Evolutionary conservation across 2,329 filamentous ascomycete species (phyloP).

Genomic region (Monosporascus sp.): DNA sequence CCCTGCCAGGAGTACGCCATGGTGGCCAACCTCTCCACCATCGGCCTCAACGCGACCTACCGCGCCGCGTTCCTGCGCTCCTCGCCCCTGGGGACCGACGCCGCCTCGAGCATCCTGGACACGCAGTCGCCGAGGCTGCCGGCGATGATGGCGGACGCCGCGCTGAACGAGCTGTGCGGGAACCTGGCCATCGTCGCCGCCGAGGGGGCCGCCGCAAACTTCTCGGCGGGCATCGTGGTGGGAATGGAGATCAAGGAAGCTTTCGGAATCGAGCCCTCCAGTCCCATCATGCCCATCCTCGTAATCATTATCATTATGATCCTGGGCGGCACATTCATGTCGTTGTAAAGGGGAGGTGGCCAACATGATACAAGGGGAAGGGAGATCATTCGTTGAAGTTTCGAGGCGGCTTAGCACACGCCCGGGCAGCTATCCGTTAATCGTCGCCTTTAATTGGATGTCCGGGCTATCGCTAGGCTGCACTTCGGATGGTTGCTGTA

Average conservation of each 20-base stretch:
- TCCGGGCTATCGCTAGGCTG: too few relatives aligned
- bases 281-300: slow-evolving; percentile 15
- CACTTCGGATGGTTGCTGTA: not conserved
- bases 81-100: slow-evolving; percentile 34
- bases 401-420: not conserved
- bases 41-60: slow-evolving; percentile 38
- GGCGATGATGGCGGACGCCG: slow-evolving; percentile 31
- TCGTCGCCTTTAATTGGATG: too few relatives aligned
- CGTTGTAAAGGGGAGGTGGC: slow-evolving; percentile 7
- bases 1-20: slow-evolving; percentile 36
- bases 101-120: slow-evolving; percentile 35
- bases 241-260: slow-evolving; percentile 28
- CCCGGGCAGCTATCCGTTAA: too few relatives aligned
- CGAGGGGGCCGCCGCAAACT: slow-evolving; percentile 37
- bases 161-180: slow-evolving; percentile 38
- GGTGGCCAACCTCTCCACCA: slow-evolving; percentile 41
- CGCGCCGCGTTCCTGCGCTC: slow-evolving; percentile 40
- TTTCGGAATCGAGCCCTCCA: slow-evolving; percentile 20
- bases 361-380: not conserved
- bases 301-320: slow-evolving; percentile 17
- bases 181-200: slow-evolving; percentile 40
- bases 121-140: slow-evolving; percentile 30
- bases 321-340: slow-evolving; percentile 17
- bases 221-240: slow-evolving; percentile 35
- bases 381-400: not conserved